Percentiles rank a stretch among this genome's conserved stretches.
These are phyloP conservation scores for Malassezia globosa DNA, from an alignment of 1,284 basidiomycete species.

Conservation along the genomic window DNA sequence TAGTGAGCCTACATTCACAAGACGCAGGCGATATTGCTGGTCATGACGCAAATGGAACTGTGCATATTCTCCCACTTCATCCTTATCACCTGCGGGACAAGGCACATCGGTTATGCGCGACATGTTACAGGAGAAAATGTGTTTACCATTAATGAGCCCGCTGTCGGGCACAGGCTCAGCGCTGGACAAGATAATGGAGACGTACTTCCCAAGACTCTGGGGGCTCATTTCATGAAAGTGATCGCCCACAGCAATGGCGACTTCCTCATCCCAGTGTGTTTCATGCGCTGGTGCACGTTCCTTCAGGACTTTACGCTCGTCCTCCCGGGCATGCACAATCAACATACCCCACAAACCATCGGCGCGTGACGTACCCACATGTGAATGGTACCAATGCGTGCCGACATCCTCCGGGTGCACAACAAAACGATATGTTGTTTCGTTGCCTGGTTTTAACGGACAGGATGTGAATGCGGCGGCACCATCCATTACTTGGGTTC, in stretches of 20 bases:
- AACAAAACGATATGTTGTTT: constrained; percentile 26
- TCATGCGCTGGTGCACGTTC: constrained; percentile 6
- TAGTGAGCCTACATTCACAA: constrained; percentile 47
- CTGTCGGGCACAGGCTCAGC: constrained; percentile 48
- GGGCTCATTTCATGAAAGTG: constrained; percentile 31
- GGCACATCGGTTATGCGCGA: constrained; percentile 1
- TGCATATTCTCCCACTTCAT: constrained; percentile 15
- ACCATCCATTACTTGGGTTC: constrained; percentile 34
- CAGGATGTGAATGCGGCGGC: constrained; percentile 41
- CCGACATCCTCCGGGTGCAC: constrained; percentile 39
- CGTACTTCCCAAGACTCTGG: constrained; percentile 20
- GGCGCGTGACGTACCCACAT: constrained; percentile 33
- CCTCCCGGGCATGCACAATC: constrained; percentile 39
- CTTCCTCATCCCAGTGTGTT: constrained; percentile 32
- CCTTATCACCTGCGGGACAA: constrained; percentile 5
- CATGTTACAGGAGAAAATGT: constrained; percentile 47
- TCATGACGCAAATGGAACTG: constrained; percentile 32
- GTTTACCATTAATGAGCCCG: constrained; percentile 54
- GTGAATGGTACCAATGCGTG: constrained; percentile 50
- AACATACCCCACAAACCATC: constrained; percentile 39
- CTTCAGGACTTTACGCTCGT: constrained; percentile 20
- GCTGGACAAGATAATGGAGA: constrained; percentile 28
- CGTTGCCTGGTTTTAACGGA: constrained; percentile 33
- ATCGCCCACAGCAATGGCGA: constrained; percentile 28
- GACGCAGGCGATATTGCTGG: constrained; percentile 53